These are phyloP conservation scores for Alternaria alternata DNA, from an alignment of 2,329 filamentous ascomycete species.

Conservation along the genomic window DNA sequence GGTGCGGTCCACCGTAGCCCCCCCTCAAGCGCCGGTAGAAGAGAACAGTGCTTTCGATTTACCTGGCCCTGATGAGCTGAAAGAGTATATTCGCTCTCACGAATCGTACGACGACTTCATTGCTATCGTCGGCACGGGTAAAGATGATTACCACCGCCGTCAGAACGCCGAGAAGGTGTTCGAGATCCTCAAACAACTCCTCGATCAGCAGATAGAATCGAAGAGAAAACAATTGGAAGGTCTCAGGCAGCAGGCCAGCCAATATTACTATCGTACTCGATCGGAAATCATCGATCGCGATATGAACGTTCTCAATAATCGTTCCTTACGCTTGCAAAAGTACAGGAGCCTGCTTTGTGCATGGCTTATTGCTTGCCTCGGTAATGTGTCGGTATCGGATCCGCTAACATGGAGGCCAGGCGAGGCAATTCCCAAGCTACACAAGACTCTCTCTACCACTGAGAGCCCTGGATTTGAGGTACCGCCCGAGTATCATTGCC, in stretches of 20 bases:
- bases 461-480: slow-evolving; percentile 25
- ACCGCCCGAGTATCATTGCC: slow-evolving; percentile 38
- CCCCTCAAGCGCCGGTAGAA: neutral
- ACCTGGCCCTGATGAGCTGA: slow-evolving; percentile 32
- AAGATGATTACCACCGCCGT: slow-evolving; percentile 5
- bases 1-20: neutral
- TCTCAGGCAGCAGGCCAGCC: neutral
- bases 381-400: neutral
- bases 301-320: slow-evolving; percentile 1
- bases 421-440: slow-evolving; percentile 24
- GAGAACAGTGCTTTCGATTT: slow-evolving; percentile 14
- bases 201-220: slow-evolving; percentile 12
- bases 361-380: slow-evolving; percentile 4
- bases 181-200: slow-evolving; percentile 20
- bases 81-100: slow-evolving; percentile 31
- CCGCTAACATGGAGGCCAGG: slow-evolving; percentile 38
- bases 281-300: slow-evolving; percentile 1
- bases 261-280: neutral
- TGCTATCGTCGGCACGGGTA: slow-evolving; percentile 25
- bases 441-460: neutral
- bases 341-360: slow-evolving; percentile 11
- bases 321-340: slow-evolving; percentile 2
- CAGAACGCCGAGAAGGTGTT: slow-evolving; percentile 29
- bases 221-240: slow-evolving; percentile 5
- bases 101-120: slow-evolving; percentile 42